Conservation (phyloP, 192 early-diverging fungal species). For the Rhizophlyctis rosea region DNA sequence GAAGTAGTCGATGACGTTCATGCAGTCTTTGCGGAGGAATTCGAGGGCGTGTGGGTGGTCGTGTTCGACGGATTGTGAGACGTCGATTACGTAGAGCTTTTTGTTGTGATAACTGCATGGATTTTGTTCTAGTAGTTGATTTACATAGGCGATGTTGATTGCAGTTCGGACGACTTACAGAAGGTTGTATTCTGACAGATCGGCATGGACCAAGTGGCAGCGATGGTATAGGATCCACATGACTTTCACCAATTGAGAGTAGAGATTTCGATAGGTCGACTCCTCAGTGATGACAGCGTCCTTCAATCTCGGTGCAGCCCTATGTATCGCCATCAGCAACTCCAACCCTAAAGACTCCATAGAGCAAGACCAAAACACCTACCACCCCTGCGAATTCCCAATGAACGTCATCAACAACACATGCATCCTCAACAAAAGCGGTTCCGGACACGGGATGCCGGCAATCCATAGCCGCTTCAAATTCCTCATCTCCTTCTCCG, state of each 20-base stretch:
- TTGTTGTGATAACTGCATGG: conserved; percentile 68
- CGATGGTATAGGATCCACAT: conserved; percentile 90
- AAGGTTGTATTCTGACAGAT: conserved; percentile 97
- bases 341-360: conserved; percentile 6
- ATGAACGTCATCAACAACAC: conserved; percentile 95
- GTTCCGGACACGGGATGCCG: conserved; percentile 87
- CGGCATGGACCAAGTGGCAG: conserved; percentile 94
- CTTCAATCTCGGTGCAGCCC: conserved; percentile 90
- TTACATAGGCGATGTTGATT: no score
- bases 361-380: not conserved
- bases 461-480: conserved; percentile 83
- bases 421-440: conserved; percentile 83
- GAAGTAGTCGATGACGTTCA: conserved; percentile 93
- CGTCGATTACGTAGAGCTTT: conserved; percentile 89
- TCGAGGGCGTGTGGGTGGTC: conserved; percentile 96
- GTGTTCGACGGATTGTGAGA: conserved; percentile 98
- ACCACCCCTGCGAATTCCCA: conserved; percentile 87
- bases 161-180: conserved; percentile 49
- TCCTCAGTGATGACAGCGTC: conserved; percentile 77
- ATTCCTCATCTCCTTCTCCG: conserved; percentile 99
- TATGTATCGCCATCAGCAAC: conserved; percentile 17
- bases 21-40: conserved; percentile 92
- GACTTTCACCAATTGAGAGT: conserved; percentile 79
- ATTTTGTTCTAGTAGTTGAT: no score
- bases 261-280: conserved; percentile 69